Evolutionary conservation across 176 grass and related monocot genomes (phyloP).

Genomic region (Aegilops sharonensis): DNA sequence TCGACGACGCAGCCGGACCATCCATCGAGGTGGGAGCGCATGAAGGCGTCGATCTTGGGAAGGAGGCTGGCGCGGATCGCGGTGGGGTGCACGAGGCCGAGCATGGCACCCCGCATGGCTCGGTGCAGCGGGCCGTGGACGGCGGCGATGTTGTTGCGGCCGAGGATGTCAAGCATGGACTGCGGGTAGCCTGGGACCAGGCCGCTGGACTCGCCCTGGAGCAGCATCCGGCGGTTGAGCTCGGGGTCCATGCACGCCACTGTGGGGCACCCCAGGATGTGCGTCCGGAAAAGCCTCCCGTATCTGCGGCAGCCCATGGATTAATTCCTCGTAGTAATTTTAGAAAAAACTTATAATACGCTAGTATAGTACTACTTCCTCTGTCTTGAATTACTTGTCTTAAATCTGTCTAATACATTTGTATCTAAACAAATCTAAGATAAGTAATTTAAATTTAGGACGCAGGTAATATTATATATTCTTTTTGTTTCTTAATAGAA

Average conservation of each 20-base stretch:
- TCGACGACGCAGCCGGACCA: constrained; percentile 64
- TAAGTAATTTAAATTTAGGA: too few relatives aligned
- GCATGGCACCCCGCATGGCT: constrained; percentile 75
- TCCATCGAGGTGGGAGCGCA: constrained; percentile 60
- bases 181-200: constrained; percentile 93
- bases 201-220: constrained; percentile 62
- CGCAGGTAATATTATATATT: too few relatives aligned
- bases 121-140: constrained; percentile 81
- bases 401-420: too few relatives aligned
- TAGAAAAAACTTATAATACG: too few relatives aligned
- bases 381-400: too few relatives aligned
- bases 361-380: too few relatives aligned
- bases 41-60: constrained; percentile 86
- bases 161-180: constrained; percentile 92
- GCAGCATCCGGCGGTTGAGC: constrained; percentile 68
- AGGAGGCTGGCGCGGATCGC: constrained; percentile 74
- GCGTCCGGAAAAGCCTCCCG: constrained; percentile 86
- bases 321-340: too few relatives aligned
- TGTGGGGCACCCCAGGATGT: constrained; percentile 97
- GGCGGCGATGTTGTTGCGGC: constrained; percentile 83
- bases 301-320: constrained; percentile 39
- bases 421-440: too few relatives aligned
- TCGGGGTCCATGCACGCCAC: constrained; percentile 97
- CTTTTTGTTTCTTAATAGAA: too few relatives aligned
- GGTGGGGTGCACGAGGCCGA: constrained; percentile 54